Evolutionary conservation across 345 rosid genomes (phyloP), one percentile per base, ranked within the genome.

Genomic region (Dimocarpus longan): DNA sequence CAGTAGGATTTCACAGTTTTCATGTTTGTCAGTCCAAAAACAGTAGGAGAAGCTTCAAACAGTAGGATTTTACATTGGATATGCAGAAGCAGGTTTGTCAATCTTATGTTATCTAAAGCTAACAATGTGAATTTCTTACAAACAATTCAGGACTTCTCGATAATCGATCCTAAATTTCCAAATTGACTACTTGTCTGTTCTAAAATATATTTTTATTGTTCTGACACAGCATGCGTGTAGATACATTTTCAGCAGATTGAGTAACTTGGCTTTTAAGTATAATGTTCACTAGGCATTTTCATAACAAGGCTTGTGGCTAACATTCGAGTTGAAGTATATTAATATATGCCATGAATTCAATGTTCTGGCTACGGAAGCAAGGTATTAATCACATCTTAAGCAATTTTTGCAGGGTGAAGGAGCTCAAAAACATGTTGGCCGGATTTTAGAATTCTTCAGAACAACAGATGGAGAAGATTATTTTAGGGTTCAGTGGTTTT

Each of bases 401-500:
- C 21, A 80, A 77, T 42, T 78, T 74, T 86, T 79, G 75, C 87
- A 93, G 98, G 98, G 95, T 76, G 95, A 86, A 68, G 91, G 83
- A 82, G 84, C 78, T 71, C 79, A 90, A 77, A 80, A 75, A 37
- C 91, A 88, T 77, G 79, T 95, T 70, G 98, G 98, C 69, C 90
- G 84, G 83, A 87, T 95, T 74, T 57, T 92, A 81, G 98, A 95
- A 73, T 88, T 95, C 82, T 93, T 95, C 86, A 90, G 73, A 84
- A 87, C 98, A 64, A 90, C 89, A 52, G 90, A 89, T 63, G 89
- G 84, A 76, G 93, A 87, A 82, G 86, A 90, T 52, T 93, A 90
- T 85, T 90, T 92, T 80, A 89, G 98, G 87, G 98, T 92, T 84
- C 96, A 90, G 79, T 95, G 98, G 99, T 95, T 93, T 87, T 95